These are phyloP conservation scores for Aspergillus sp. DNA, from an alignment of 2,329 filamentous ascomycete species.

Conservation along the genomic window DNA sequence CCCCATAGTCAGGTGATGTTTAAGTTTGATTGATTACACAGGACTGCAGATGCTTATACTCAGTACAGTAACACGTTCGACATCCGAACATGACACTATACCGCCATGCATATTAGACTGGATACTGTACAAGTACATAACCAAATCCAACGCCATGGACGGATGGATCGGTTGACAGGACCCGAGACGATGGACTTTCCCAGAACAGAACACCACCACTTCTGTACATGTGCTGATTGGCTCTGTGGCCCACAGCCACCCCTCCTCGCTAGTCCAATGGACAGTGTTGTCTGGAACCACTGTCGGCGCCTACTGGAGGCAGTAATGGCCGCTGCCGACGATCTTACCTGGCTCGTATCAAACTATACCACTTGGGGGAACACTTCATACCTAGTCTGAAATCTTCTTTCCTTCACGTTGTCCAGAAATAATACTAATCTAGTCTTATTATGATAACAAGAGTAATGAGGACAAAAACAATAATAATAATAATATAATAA, in stretches of 20 bases:
- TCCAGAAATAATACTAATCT: no score
- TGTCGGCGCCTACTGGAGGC: background rate
- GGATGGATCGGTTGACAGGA: slow-evolving; percentile 11
- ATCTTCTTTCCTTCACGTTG: background rate
- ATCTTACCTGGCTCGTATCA: background rate
- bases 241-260: background rate
- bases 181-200: slow-evolving; percentile 15
- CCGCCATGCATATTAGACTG: no score
- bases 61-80: no score
- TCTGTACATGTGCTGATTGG: background rate
- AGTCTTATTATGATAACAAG: no score
- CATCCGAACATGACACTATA: no score
- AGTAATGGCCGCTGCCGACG: background rate
- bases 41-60: no score
- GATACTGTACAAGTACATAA: no score
- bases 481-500: no score
- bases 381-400: background rate
- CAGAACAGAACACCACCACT: background rate
- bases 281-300: background rate
- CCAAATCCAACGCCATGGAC: background rate
- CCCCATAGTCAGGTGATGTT: no score
- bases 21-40: no score
- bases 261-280: background rate
- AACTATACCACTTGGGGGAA: background rate
- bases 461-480: no score